phyloP scores from a whole-genome alignment of 768 basidiomycete genomes.

The Termitomyces sp. region DNA sequence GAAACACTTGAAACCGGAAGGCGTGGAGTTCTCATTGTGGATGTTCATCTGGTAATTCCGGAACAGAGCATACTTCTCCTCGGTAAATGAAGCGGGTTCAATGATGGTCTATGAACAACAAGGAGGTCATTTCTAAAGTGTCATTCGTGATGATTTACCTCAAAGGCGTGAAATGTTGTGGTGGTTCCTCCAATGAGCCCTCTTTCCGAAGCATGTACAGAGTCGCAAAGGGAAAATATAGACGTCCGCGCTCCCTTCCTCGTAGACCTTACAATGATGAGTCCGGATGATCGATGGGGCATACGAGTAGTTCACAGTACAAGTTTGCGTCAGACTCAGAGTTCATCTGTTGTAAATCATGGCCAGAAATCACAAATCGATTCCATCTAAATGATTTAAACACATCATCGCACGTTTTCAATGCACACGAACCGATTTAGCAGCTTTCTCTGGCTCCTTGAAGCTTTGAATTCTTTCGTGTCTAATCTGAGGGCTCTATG shows the following conservation, averaged over 20 bases:
- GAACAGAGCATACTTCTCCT: conserved; percentile 80
- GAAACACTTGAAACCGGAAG: conserved; percentile 61
- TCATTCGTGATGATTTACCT: conserved; percentile 33
- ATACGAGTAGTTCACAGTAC: background rate
- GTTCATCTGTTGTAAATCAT: conserved; percentile 27
- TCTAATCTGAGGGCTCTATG: conserved; percentile 48
- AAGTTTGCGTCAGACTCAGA: conserved; percentile 12
- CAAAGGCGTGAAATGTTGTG: conserved; percentile 47
- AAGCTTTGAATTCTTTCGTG: conserved; percentile 57
- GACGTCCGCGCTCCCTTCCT: conserved; percentile 18
- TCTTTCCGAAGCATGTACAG: conserved; percentile 55
- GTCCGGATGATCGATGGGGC: background rate
- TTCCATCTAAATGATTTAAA: conserved; percentile 53
- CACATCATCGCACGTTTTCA: background rate
- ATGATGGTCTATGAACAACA: conserved; percentile 52
- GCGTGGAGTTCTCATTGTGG: conserved; percentile 63
- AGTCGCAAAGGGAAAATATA: conserved; percentile 37
- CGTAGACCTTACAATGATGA: background rate
- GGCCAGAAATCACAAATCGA: conserved; percentile 51
- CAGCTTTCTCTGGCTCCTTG: conserved; percentile 71
- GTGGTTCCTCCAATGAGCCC: conserved; percentile 24
- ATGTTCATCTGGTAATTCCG: conserved; percentile 73
- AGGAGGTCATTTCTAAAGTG: background rate
- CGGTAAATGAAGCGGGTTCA: conserved; percentile 69
- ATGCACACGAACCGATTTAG: conserved; percentile 50